Evolutionary conservation across 352 stramenopile genomes (phyloP).

Genomic region (Phytophthora parvispora): DNA sequence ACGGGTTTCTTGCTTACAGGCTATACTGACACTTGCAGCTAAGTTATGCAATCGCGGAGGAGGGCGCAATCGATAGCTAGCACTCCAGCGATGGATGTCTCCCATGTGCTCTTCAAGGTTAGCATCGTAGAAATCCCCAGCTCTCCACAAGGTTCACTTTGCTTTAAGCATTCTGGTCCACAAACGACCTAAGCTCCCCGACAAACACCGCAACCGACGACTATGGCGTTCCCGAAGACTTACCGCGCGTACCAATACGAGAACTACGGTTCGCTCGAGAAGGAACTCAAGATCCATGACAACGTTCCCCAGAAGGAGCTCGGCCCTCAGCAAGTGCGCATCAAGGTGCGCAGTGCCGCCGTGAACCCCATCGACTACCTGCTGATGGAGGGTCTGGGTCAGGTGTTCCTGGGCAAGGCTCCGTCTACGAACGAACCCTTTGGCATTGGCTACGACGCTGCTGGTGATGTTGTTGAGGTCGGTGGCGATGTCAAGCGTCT

Average conservation of each 20-base stretch:
- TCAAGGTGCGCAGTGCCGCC: constrained; percentile 62
- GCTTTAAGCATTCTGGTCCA: too few species aligned
- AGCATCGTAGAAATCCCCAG: too few species aligned
- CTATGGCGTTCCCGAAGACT: constrained; percentile 10
- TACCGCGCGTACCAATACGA: constrained; percentile 31
- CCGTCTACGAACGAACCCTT: constrained; percentile 35
- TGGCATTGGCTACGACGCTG: constrained; percentile 43
- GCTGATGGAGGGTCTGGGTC: constrained; percentile 37
- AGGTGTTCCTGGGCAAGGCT: constrained; percentile 19
- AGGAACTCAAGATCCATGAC: constrained; percentile 24
- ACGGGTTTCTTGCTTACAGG: too few species aligned
- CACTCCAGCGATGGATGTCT: too few species aligned
- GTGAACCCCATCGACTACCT: constrained; percentile 78
- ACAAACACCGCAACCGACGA: too few species aligned
- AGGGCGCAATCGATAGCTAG: too few species aligned
- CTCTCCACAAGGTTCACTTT: too few species aligned
- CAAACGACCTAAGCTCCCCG: too few species aligned
- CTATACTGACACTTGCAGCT: too few species aligned
- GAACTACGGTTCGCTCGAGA: constrained; percentile 10
- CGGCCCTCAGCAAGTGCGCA: constrained; percentile 41
- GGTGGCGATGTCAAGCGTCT: constrained; percentile 30
- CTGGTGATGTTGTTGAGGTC: constrained; percentile 43
- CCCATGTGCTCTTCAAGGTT: too few species aligned
- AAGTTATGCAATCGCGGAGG: too few species aligned
- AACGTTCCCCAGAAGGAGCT: constrained; percentile 9